Base-by-base conservation (phyloP, 495 filamentous ascomycete genomes). In the Pyronema domesticum region DNA sequence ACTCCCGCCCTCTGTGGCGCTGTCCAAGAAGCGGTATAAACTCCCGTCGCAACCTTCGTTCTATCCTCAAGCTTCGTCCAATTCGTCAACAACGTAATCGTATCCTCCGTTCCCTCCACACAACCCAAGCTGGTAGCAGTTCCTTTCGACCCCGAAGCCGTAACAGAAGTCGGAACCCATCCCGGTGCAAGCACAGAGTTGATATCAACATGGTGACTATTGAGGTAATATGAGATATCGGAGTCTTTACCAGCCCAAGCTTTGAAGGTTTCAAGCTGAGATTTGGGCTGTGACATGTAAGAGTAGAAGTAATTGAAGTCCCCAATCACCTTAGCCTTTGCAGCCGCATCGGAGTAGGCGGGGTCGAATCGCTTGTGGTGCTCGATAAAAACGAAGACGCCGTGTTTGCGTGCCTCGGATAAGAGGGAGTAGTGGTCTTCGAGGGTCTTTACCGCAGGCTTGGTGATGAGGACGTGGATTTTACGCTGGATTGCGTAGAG, bases 261-360 rank as follows among this genome's bases (percentile, higher is more conserved):
- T 68, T 87, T 91, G 80, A 95, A 95, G 0, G 89, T 95, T 71
- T 93, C 85, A 6, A 95, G 74, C 70, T 95, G 89, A 15, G 69
- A 80, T 66, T 95, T 95, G 18, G 89, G 89, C 73, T 95, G 89
- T 49, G 78, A 83, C 89, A 95, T 95, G 73, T 95, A 95, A 58
- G 77, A 82, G 73, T 94, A 95, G 69, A 94, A 95, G 74, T 95
- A 95, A 70, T 93, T 94, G 77, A 94, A 94, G 67, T 94, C 84
- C 48, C 89, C 89, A 6, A 95, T 70, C 23, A 68, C 75, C 61
- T 74, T 69, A 0, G 89, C 86, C 56, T 82, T 80, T 63, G 79
- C 80, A n/a, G 72, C 70, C 1, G 89, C 89, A 64, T 95, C 89
- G 5, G 83, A 75, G 72, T 95, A 95, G 0, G 85, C 86, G 0